Evolutionary conservation across 2,329 filamentous ascomycete genomes (phyloP).

Genomic region (Raffaelea deltoideospora): DNA sequence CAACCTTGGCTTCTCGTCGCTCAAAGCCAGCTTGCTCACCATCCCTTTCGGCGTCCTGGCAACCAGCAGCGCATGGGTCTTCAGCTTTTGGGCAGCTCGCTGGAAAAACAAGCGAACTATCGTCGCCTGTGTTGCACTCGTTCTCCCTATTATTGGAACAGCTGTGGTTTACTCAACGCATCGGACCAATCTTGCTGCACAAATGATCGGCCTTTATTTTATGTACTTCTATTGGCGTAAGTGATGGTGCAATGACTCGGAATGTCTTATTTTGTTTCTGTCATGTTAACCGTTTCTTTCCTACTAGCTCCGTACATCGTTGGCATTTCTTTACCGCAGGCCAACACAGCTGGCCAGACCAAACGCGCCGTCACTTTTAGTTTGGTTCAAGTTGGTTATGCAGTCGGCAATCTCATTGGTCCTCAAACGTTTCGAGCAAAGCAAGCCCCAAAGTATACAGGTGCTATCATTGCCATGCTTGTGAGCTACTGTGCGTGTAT

Average conservation of each 20-base stretch:
- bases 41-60: conserved; percentile 40
- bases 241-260: no score
- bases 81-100: conserved; percentile 29
- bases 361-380: conserved; percentile 3
- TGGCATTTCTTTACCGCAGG: conserved; percentile 6
- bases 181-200: conserved; percentile 15
- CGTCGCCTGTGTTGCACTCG: conserved; percentile 21
- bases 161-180: conserved; percentile 9
- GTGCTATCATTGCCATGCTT: conserved; percentile 39
- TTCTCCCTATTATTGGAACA: conserved; percentile 21
- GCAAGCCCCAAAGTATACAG: conserved; percentile 35
- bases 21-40: conserved; percentile 43
- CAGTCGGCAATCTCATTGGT: conserved; percentile 39
- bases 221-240: conserved; percentile 23
- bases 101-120: conserved; percentile 27
- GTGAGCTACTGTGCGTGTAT: conserved; percentile 27
- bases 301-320: conserved; percentile 7
- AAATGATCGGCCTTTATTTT: conserved; percentile 23
- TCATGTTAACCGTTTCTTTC: neutral
- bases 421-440: conserved; percentile 38
- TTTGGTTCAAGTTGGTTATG: conserved; percentile 10
- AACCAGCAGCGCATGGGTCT: conserved; percentile 38
- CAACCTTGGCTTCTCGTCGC: conserved; percentile 37
- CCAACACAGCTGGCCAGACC: conserved; percentile 7
- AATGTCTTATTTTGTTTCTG: neutral